Percentiles rank a stretch among this genome's conserved stretches.
Evolutionary conservation across 257 asterid species (phyloP).

Genomic region (Handroanthus guayacan): DNA sequence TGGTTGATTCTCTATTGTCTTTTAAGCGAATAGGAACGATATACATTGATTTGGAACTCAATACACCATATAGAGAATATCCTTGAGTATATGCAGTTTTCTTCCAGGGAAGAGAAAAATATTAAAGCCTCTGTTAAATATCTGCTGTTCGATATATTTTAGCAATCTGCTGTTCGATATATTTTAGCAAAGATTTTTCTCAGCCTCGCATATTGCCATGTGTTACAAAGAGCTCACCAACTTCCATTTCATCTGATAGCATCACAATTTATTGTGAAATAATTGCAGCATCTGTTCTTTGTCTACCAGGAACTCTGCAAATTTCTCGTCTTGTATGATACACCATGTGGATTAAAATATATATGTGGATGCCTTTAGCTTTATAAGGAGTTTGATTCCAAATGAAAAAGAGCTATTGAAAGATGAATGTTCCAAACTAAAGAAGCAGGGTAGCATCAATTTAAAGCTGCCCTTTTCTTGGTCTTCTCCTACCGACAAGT

Average conservation of each 20-base stretch:
- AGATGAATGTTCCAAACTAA: not conserved
- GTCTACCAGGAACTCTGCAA: not conserved
- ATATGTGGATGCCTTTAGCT: not conserved
- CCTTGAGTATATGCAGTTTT: not conserved
- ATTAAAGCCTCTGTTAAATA: not conserved
- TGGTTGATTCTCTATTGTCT: constrained; percentile 17
- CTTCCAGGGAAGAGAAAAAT: not conserved
- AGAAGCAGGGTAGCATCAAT: not conserved
- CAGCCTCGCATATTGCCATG: not conserved
- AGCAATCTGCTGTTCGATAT: not conserved
- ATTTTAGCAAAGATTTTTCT: not conserved
- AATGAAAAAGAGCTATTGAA: not conserved
- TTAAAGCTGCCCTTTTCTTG: not conserved
- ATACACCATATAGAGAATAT: not conserved
- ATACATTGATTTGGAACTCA: constrained; percentile 12
- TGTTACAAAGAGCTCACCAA: not conserved
- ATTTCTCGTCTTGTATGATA: not conserved
- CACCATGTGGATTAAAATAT: not conserved
- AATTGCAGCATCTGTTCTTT: not conserved
- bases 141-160: constrained; percentile 1
- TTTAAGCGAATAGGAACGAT: not conserved
- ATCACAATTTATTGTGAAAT: not conserved
- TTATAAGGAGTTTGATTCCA: not conserved
- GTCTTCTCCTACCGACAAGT: not conserved
- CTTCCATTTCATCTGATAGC: not conserved